Evolutionary conservation across 1,139 yeast genomes (phyloP).

Genomic region (Kodamaea sp.): DNA sequence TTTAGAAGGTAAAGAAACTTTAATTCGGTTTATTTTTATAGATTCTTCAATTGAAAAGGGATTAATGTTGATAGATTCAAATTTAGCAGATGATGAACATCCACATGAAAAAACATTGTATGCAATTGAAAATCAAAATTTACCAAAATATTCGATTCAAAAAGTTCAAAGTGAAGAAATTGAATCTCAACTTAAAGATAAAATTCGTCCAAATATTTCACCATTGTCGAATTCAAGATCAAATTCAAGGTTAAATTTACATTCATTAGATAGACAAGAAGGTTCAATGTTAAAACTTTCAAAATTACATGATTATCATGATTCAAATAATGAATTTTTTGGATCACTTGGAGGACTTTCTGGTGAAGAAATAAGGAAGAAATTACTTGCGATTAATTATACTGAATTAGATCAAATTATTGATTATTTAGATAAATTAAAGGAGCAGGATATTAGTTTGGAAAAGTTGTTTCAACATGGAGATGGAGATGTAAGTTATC

Average conservation of each 20-base stretch:
- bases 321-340: conserved; percentile 14
- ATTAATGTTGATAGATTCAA: conserved; percentile 46
- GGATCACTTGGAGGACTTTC: conserved; percentile 29
- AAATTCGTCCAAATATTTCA: conserved; percentile 18
- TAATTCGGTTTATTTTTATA: conserved; percentile 61
- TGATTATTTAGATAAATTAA: conserved; percentile 46
- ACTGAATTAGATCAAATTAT: conserved; percentile 54
- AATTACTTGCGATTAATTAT: conserved; percentile 42
- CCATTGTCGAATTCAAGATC: conserved; percentile 33
- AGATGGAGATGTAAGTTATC: conserved; percentile 7
- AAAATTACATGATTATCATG: conserved; percentile 27
- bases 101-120: conserved; percentile 8
- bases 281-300: conserved; percentile 39
- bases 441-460: conserved; percentile 49
- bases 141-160: background rate
- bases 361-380: conserved; percentile 53
- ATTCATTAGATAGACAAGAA: conserved; percentile 36
- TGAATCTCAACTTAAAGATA: conserved; percentile 1
- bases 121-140: conserved; percentile 2
- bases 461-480: conserved; percentile 43
- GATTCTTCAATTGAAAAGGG: conserved; percentile 72
- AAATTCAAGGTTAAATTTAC: conserved; percentile 35
- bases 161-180: conserved; percentile 15
- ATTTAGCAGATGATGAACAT: conserved; percentile 22
- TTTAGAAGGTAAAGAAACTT: conserved; percentile 68